Base-by-base conservation (phyloP, 768 basidiomycete species). In the Pleurotus ostreatus region DNA sequence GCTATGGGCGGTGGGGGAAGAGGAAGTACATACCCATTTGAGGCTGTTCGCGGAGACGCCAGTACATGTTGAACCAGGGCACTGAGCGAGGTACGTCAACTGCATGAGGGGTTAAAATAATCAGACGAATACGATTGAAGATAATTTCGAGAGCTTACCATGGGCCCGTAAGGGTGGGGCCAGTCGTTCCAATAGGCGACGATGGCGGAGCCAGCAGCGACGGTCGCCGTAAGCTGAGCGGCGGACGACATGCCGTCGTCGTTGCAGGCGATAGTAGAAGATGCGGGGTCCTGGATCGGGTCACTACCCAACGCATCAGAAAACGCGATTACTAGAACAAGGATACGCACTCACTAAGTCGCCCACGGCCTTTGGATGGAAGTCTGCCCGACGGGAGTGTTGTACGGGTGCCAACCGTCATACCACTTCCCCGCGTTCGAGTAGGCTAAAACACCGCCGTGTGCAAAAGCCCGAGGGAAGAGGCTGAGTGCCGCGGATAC, bases 141-240 rank as follows among this genome's bases (percentile, higher is more conserved):
- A n/a, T 38, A 4, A 48, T 45, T 8, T 9, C 46, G 16, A 34
- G 11, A 23, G 57, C 57, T 1, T 59, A 78, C 77, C 71, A 74
- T 72, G 2, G 77, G 77, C 8, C 77, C 77, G 47, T 70, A 68
- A 22, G 70, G 67, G 52, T 78, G 76, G 22, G 76, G 75, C 76
- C 76, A 78, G 30, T 70, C 63, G 61, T 79, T 78, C 76, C 77
- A 79, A 62, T 77, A 77, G 0, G 74, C 75, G 4, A 70, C 73
- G 55, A 79, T 69, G 3, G 70, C 56, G 0, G 72, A 71, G 3
- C 78, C 78, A 55, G 78, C 78, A n/a, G 67, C 63, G 25, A 76
- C 72, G 4, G 66, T 68, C 0, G 74, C 76, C 5, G 78, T 77
- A 30, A 77, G 64, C 57, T 79, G 78, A 34, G 68, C 62, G 18